Percentiles rank a stretch among this genome's conserved stretches.
These are phyloP conservation scores for Mycena floridula DNA, from an alignment of 768 basidiomycete species.

Conservation along the genomic window DNA sequence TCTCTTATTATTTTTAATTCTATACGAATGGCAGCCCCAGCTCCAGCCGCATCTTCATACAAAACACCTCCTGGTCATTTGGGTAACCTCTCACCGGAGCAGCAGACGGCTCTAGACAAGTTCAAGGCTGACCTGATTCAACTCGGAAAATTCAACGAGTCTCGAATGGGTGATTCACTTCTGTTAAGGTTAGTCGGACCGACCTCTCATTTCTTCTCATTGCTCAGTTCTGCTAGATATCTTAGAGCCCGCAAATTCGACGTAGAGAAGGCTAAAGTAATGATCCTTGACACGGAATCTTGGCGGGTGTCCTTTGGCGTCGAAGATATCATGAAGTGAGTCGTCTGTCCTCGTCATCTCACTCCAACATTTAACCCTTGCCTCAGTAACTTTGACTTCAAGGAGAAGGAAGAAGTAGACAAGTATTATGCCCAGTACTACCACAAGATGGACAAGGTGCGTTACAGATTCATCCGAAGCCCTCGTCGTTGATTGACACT, in stretches of 20 bases:
- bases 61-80: constrained; percentile 65
- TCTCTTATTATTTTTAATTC: too few relatives aligned
- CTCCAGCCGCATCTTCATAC: too few relatives aligned
- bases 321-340: constrained; percentile 65
- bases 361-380: neutral
- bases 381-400: constrained; percentile 76
- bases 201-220: neutral
- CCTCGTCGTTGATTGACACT: neutral
- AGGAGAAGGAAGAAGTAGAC: constrained; percentile 76
- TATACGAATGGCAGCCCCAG: too few relatives aligned
- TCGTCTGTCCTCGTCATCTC: constrained; percentile 6
- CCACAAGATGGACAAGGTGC: constrained; percentile 90
- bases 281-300: constrained; percentile 76
- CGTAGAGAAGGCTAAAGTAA: constrained; percentile 70
- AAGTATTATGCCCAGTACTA: constrained; percentile 95
- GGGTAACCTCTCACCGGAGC: constrained; percentile 66
- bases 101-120: constrained; percentile 62
- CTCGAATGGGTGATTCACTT: constrained; percentile 65
- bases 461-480: constrained; percentile 4
- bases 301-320: constrained; percentile 88
- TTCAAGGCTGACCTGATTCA: constrained; percentile 59
- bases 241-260: constrained; percentile 93
- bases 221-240: constrained; percentile 46
- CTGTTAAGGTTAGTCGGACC: constrained; percentile 47
- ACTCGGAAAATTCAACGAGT: constrained; percentile 53